Percentiles rank a stretch among this genome's conserved stretches.
These are phyloP conservation scores for Collybia nuda DNA, from an alignment of 768 basidiomycete genomes.

Conservation along the genomic window DNA sequence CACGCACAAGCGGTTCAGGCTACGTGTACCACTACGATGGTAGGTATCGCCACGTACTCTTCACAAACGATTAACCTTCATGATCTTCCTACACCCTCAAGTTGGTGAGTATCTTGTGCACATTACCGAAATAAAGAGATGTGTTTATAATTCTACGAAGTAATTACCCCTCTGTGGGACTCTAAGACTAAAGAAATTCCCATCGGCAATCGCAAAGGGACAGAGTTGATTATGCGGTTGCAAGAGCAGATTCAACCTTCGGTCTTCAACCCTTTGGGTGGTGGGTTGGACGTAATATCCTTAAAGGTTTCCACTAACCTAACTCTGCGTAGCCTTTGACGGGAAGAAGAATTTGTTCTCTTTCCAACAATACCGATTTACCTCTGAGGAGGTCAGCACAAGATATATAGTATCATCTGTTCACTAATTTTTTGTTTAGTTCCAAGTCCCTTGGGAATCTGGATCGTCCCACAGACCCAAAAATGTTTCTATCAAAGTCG, in stretches of 20 bases:
- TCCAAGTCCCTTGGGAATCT: constrained; percentile 19
- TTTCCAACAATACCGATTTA: constrained; percentile 16
- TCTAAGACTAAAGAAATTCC: constrained; percentile 11
- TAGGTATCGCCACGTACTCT: constrained; percentile 6
- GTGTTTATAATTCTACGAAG: constrained; percentile 8
- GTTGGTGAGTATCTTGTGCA: constrained; percentile 11
- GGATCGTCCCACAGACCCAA: constrained; percentile 7
- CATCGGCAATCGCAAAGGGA: constrained; percentile 24
- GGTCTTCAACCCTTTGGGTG: constrained; percentile 24
- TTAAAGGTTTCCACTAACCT: neutral
- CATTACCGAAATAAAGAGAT: neutral
- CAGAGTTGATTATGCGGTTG: constrained; percentile 28
- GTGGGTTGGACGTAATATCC: constrained; percentile 10
- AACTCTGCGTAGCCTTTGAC: constrained; percentile 23
- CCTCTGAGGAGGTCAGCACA: constrained; percentile 15
- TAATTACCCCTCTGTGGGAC: constrained; percentile 21
- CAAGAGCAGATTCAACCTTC: constrained; percentile 19
- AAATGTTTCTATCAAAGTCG: constrained; percentile 20
- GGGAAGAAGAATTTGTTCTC: constrained; percentile 34
- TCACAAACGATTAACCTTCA: neutral
- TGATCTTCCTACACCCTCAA: neutral
- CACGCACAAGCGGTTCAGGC: constrained; percentile 3
- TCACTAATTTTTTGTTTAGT: constrained; percentile 10
- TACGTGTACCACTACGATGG: constrained; percentile 24
- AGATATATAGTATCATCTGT: neutral